A percentile compares a stretch with the other conserved stretches of the same genome.
Conservation (phyloP, 257 asterid species). For the Solanum chiquidenum region DNA sequence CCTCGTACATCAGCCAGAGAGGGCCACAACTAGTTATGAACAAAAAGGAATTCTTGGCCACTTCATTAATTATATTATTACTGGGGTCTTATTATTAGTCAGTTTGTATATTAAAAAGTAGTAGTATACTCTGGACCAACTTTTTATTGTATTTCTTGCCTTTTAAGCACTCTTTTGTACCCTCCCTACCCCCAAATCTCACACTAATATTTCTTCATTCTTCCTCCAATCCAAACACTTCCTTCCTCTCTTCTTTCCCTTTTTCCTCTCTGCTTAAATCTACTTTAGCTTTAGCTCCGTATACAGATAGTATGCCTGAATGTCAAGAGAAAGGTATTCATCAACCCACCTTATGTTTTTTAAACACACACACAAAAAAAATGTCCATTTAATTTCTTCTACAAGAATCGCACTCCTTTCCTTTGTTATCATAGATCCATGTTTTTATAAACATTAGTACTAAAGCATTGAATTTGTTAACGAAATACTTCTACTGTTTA, state of each 20-base stretch:
- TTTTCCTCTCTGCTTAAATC: conserved; percentile 6
- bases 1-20: conserved; percentile 29
- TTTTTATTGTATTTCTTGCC: conserved; percentile 52
- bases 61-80: not conserved
- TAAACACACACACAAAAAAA: not conserved
- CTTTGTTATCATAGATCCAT: not conserved
- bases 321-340: conserved; percentile 78
- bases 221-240: not conserved
- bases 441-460: not conserved
- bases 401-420: not conserved
- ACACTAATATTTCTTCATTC: conserved; percentile 12
- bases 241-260: not conserved
- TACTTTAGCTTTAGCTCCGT: conserved; percentile 17
- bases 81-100: not conserved
- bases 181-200: not conserved
- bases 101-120: conserved; percentile 13
- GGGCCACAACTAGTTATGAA: conserved; percentile 2
- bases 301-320: conserved; percentile 65
- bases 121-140: conserved; percentile 22
- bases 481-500: not conserved
- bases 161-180: conserved; percentile 53
- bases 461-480: not conserved
- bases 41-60: not conserved
- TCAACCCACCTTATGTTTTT: not conserved
- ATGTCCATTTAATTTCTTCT: not conserved